A percentile compares a stretch with the other conserved stretches of the same genome.
phyloP scores from a whole-genome alignment of 1,284 basidiomycete genomes.

The Sparassis latifolia region DNA sequence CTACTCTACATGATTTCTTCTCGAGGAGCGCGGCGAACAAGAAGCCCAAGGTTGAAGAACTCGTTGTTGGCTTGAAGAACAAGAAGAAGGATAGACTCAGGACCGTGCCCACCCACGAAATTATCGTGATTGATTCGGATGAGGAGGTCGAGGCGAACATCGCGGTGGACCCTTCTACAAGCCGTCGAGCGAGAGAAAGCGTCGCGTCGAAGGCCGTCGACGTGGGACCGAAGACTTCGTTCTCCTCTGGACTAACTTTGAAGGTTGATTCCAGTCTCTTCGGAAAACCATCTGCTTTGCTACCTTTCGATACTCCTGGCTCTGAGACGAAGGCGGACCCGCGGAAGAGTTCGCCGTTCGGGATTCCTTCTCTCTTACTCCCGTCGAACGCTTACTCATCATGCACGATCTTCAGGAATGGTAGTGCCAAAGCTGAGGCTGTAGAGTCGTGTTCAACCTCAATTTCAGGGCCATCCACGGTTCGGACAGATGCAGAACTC shows the following conservation, averaged over 20 bases:
- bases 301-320: not conserved
- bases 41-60: constrained; percentile 14
- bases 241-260: too few relatives aligned
- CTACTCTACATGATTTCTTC: constrained; percentile 50
- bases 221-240: too few relatives aligned
- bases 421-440: too few relatives aligned
- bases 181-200: not conserved
- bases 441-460: too few relatives aligned
- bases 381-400: not conserved
- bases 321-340: not conserved
- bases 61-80: not conserved
- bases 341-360: constrained; percentile 3
- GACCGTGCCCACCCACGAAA: constrained; percentile 25
- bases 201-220: constrained; percentile 10
- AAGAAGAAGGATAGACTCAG: constrained; percentile 9
- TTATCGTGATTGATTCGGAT: constrained; percentile 59
- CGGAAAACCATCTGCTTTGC: not conserved
- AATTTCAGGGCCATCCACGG: too few relatives aligned
- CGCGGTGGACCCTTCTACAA: constrained; percentile 1
- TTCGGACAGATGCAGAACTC: not conserved
- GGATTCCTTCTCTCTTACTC: constrained; percentile 5
- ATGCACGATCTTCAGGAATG: too few relatives aligned
- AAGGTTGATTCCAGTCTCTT: not conserved
- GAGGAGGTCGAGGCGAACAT: constrained; percentile 25
- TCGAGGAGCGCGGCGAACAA: constrained; percentile 10